Conservation (phyloP, 2,329 filamentous ascomycete genomes). For the Calonectria ilicicola region DNA sequence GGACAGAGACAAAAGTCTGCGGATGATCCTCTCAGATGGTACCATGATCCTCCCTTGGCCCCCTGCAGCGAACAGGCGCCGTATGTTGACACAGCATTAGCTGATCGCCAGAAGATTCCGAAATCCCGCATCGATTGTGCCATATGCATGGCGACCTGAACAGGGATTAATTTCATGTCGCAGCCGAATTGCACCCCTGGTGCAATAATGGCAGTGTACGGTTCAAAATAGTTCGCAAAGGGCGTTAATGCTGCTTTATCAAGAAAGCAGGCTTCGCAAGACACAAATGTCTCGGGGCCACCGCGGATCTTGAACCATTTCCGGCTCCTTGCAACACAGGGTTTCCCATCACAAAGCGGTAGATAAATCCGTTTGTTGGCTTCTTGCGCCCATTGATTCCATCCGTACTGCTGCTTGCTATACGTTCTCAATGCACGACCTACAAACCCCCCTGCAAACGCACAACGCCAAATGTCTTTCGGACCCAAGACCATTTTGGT, state of each 20-base stretch:
- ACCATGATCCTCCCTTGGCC: neutral
- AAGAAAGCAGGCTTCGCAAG: neutral
- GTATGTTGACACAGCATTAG: neutral
- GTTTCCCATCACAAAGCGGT: neutral
- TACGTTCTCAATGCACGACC: neutral
- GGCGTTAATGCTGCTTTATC: neutral
- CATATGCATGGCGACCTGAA: neutral
- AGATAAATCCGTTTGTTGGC: neutral
- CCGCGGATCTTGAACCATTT: conserved; percentile 4
- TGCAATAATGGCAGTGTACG: neutral
- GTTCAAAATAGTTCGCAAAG: neutral
- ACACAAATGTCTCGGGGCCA: neutral
- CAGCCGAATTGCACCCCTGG: neutral
- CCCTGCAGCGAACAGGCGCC: neutral
- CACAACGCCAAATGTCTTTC: neutral
- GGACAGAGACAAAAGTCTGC: neutral
- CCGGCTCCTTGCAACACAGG: neutral
- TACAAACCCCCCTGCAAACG: neutral
- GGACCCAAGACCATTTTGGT: neutral
- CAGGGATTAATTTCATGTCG: neutral
- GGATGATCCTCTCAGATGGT: neutral
- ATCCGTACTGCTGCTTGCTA: neutral
- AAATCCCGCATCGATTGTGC: neutral
- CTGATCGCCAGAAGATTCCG: neutral
- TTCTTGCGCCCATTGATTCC: neutral